Conservation (phyloP, 768 basidiomycete species). For the Podaxis sp. region DNA sequence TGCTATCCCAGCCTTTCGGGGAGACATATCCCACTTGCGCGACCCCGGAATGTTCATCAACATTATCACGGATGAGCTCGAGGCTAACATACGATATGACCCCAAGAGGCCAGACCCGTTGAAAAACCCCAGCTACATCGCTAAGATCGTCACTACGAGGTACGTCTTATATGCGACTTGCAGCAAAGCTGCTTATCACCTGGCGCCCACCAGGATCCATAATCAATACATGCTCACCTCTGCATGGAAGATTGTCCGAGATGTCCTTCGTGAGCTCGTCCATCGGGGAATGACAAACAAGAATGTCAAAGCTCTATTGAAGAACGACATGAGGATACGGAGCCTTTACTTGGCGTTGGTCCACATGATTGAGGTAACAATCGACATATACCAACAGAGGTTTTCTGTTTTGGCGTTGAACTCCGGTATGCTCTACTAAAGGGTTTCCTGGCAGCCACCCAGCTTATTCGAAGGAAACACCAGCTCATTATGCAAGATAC, state of each 20-base stretch:
- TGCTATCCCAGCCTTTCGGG: conserved; percentile 52
- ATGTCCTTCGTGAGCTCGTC: conserved; percentile 56
- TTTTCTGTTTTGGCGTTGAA: conserved; percentile 72
- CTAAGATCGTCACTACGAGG: conserved; percentile 61
- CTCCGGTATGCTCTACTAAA: conserved; percentile 48
- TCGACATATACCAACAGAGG: conserved; percentile 59
- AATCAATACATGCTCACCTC: conserved; percentile 83
- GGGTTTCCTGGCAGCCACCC: neutral
- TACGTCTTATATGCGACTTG: conserved; percentile 25
- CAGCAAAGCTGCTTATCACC: neutral
- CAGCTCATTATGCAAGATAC: conserved; percentile 73
- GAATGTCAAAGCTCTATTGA: conserved; percentile 52
- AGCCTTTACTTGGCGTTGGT: conserved; percentile 62
- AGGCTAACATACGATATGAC: conserved; percentile 44
- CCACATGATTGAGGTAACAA: conserved; percentile 60
- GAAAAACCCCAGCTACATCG: conserved; percentile 51
- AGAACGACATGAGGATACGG: conserved; percentile 49
- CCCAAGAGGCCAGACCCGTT: conserved; percentile 26
- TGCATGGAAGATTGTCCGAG: conserved; percentile 74
- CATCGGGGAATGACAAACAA: conserved; percentile 54
- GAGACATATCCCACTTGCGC: conserved; percentile 66
- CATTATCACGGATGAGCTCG: conserved; percentile 56
- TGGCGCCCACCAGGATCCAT: conserved; percentile 57
- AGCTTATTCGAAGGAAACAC: conserved; percentile 3
- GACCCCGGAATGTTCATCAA: conserved; percentile 64